Conservation (phyloP, 2,329 filamentous ascomycete species). For the Rutstroemia sp. region DNA sequence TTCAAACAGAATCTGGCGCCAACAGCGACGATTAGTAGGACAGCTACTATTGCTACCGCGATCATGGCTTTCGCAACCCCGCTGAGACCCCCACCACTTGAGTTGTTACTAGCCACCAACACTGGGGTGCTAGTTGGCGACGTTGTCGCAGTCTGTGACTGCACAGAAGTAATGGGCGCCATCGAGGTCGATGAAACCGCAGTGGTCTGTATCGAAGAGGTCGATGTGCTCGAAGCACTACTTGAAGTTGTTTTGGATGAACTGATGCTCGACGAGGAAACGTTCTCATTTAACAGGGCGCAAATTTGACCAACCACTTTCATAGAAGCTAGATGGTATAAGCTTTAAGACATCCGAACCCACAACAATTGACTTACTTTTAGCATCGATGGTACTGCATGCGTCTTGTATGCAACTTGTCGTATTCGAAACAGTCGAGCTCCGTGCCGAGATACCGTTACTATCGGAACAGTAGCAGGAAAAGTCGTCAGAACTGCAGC, state of each 20-base stretch:
- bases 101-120: background rate
- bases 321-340: conserved; percentile 3
- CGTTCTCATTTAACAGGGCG: background rate
- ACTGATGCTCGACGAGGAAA: background rate
- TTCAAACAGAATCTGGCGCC: background rate
- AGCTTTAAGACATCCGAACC: background rate
- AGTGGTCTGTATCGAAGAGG: background rate
- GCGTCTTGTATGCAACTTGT: conserved; percentile 7
- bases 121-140: background rate
- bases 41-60: background rate
- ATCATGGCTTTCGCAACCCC: conserved; percentile 3
- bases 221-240: background rate
- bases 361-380: background rate
- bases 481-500: conserved; percentile 2
- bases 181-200: background rate
- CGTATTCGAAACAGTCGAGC: conserved; percentile 1
- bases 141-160: background rate
- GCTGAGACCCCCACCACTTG: background rate
- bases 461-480: background rate
- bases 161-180: background rate
- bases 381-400: conserved; percentile 5
- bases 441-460: background rate
- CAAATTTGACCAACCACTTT: conserved; percentile 9
- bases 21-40: conserved; percentile 1
- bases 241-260: background rate